phyloP scores from a whole-genome alignment of 1,284 basidiomycete species.

The Cutaneotrichosporon cyanovorans region DNA sequence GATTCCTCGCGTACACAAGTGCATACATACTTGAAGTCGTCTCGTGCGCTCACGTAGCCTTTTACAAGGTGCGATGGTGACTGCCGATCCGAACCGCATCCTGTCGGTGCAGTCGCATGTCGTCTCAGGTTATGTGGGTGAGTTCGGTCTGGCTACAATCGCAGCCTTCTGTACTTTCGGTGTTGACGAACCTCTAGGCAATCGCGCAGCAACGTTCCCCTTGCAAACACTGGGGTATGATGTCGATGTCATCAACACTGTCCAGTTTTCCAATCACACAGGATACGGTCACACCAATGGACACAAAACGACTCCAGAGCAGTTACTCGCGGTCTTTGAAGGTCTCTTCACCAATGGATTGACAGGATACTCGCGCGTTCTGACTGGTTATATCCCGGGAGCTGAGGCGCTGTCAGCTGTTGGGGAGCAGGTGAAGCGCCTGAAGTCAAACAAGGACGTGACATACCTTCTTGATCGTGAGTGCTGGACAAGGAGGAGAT shows the following conservation, averaged over 20 bases:
- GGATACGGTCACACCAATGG: slow-evolving; percentile 72
- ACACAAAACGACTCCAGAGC: slow-evolving; percentile 60
- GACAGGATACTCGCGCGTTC: slow-evolving; percentile 56
- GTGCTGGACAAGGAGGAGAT: slow-evolving; percentile 32
- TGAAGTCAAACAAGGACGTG: slow-evolving; percentile 51
- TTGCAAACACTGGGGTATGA: slow-evolving; percentile 92
- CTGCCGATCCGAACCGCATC: slow-evolving; percentile 37
- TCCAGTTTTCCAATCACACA: slow-evolving; percentile 82
- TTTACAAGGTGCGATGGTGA: neutral
- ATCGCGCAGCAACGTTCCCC: slow-evolving; percentile 81
- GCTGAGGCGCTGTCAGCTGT: slow-evolving; percentile 69
- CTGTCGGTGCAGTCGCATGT: slow-evolving; percentile 82
- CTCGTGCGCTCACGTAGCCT: too few species aligned
- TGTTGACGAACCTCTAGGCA: slow-evolving; percentile 47
- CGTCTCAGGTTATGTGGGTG: slow-evolving; percentile 89
- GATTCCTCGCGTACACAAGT: too few species aligned
- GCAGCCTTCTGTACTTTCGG: too few species aligned
- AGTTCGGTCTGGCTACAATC: slow-evolving; percentile 23
- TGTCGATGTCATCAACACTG: slow-evolving; percentile 93
- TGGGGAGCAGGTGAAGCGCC: slow-evolving; percentile 53
- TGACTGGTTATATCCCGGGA: slow-evolving; percentile 86
- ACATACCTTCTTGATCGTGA: slow-evolving; percentile 85
- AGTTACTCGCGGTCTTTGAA: slow-evolving; percentile 61
- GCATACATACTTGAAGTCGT: too few species aligned
- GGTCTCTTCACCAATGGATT: slow-evolving; percentile 62